Evolutionary conservation across 805 yeast species (phyloP), one percentile per base, ranked within the genome.

Genomic region (Ogataea parapolymorpha): DNA sequence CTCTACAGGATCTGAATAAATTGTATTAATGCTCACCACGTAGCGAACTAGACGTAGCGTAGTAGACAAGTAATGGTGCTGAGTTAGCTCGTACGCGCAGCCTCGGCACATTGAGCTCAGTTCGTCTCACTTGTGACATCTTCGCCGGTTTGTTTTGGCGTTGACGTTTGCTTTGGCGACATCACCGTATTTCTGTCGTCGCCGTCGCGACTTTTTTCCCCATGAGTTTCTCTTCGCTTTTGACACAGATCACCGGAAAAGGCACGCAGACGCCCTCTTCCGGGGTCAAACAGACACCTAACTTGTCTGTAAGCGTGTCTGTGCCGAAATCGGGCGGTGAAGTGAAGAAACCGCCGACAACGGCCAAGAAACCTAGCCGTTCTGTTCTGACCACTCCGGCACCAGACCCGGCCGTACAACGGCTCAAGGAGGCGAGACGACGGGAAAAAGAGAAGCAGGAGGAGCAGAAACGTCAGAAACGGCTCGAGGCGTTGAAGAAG

Each of bases 381-480:
- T n/a, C 42, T 18, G 10, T 17, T 9, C 23, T 39, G 33, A 24
- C 24, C 17, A 39, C 33, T 9, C 25, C 28, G 10, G 13, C 26
- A 8, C 28, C 23, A 5, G 91, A 84, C 55, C 88, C 90, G 0
- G 87, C 87, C 4, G 86, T 84, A 7, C 78, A 77, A 26, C 61
- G 83, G 42, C 63, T 84, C 27, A 84, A 84, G 49, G 89, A 82
- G 43, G 77, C 80, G 2, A 66, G 91, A 55, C 66, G 77, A 45
- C 61, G 68, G 30, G 88, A 84, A 47, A 68, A 63, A 28, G 75
- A 75, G 26, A 66, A 27, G 6, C 32, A 28, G 12, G 35, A 34
- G 18, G 32, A 29, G 9, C 8, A n/a, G 3, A 29, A 30, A 18
- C 22, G 23, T n/a, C 34, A 39, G 12, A 22, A n/a, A 23, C 37